Evolutionary conservation across 2,329 filamentous ascomycete genomes (phyloP).

Genomic region (Verticillium nonalfalfae): DNA sequence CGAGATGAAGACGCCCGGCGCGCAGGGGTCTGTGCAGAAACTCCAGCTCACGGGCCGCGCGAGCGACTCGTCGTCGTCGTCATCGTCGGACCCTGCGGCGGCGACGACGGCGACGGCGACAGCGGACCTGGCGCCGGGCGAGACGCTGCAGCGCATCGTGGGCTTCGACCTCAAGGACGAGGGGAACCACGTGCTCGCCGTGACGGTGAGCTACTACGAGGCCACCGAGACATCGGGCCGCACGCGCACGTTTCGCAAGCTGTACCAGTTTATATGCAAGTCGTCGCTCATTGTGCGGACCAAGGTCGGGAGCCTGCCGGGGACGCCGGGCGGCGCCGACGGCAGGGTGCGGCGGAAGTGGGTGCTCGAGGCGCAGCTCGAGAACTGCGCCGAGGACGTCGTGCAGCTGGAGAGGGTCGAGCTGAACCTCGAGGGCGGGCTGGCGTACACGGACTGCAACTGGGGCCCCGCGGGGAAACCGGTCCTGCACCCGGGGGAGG

Average conservation of each 20-base stretch:
- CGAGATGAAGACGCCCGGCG: slow-evolving; percentile 88
- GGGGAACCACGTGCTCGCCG: slow-evolving; percentile 85
- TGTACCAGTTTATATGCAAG: slow-evolving; percentile 96
- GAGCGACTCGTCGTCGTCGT: too few species aligned
- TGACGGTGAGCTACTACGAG: slow-evolving; percentile 92
- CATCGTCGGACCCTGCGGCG: not conserved
- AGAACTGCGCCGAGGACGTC: slow-evolving; percentile 83
- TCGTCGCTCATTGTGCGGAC: slow-evolving; percentile 84
- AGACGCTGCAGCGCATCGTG: slow-evolving; percentile 75
- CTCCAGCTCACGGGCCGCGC: slow-evolving; percentile 46
- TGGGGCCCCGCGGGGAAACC: slow-evolving; percentile 46
- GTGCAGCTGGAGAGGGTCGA: slow-evolving; percentile 68
- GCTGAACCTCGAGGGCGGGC: slow-evolving; percentile 45
- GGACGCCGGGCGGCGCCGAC: slow-evolving; percentile 16
- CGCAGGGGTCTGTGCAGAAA: slow-evolving; percentile 47
- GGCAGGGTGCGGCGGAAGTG: slow-evolving; percentile 39
- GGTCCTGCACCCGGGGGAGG: slow-evolving; percentile 55
- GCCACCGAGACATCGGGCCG: slow-evolving; percentile 64
- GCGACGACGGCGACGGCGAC: slow-evolving; percentile 3
- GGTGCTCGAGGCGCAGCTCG: slow-evolving; percentile 87
- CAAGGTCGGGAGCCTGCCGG: slow-evolving; percentile 64
- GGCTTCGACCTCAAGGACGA: slow-evolving; percentile 88
- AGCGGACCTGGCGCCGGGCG: slow-evolving; percentile 51
- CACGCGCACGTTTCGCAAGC: slow-evolving; percentile 81
- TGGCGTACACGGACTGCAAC: slow-evolving; percentile 49